phyloP scores from a whole-genome alignment of 208 protist species.

The Acanthamoeba lugdunensis region DNA sequence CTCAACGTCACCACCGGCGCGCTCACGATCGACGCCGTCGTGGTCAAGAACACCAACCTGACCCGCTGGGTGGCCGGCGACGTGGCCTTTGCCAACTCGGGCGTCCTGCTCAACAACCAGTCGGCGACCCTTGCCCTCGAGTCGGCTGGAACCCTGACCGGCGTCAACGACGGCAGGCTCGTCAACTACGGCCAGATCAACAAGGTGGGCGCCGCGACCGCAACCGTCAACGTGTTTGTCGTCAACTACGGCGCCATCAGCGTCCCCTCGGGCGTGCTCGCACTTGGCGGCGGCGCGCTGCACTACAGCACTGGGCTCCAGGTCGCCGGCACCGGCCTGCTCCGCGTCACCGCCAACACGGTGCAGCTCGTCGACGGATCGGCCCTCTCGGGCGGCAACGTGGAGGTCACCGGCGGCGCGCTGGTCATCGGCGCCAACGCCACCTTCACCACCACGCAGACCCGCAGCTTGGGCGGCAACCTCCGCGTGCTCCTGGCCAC shows the following conservation, averaged over 20 bases:
- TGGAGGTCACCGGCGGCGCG: constrained; percentile 29
- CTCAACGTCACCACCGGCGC: constrained; percentile 45
- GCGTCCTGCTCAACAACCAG: constrained; percentile 48
- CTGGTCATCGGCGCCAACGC: constrained; percentile 17
- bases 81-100: constrained; percentile 21
- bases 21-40: constrained; percentile 1
- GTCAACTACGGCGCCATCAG: constrained; percentile 16
- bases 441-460: background rate
- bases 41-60: constrained; percentile 20
- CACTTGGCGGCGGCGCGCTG: background rate
- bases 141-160: constrained; percentile 26
- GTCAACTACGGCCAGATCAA: constrained; percentile 54
- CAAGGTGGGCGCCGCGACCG: constrained; percentile 3
- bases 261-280: background rate
- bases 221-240: constrained; percentile 41
- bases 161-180: background rate
- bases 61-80: constrained; percentile 56
- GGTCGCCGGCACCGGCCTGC: background rate
- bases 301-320: constrained; percentile 1
- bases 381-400: background rate
- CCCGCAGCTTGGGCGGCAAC: constrained; percentile 2
- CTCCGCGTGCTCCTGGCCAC: constrained; percentile 24
- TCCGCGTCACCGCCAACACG: constrained; percentile 22
- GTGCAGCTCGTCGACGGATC: constrained; percentile 50
- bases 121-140: background rate